These are phyloP conservation scores for Cryptococcus neoformans DNA, from an alignment of 1,284 basidiomycete genomes.

Conservation along the genomic window DNA sequence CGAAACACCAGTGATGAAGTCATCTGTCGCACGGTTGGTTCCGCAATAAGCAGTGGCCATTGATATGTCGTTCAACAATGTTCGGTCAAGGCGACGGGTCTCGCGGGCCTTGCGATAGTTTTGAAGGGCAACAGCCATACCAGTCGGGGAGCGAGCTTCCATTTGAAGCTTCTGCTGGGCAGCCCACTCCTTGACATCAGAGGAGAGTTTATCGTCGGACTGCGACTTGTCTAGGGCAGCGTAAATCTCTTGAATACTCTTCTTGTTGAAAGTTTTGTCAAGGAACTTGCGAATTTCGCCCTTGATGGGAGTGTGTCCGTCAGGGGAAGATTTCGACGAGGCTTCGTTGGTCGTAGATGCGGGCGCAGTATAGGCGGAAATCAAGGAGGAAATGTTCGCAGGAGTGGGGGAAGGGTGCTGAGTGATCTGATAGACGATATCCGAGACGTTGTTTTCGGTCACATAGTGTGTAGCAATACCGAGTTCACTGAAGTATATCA, in stretches of 20 bases:
- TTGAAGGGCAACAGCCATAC: constrained; percentile 76
- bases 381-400: constrained; percentile 56
- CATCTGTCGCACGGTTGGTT: constrained; percentile 61
- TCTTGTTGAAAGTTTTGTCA: constrained; percentile 70
- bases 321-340: constrained; percentile 49
- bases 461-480: constrained; percentile 91
- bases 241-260: constrained; percentile 68
- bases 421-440: constrained; percentile 54
- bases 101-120: constrained; percentile 68
- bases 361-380: constrained; percentile 39
- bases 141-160: constrained; percentile 76
- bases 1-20: constrained; percentile 77
- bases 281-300: constrained; percentile 69
- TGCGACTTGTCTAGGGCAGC: constrained; percentile 55
- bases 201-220: constrained; percentile 45
- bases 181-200: constrained; percentile 68
- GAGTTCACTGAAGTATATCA: constrained; percentile 59
- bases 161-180: constrained; percentile 62
- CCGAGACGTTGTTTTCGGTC: constrained; percentile 67
- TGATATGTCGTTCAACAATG: constrained; percentile 61
- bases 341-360: neutral
- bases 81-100: constrained; percentile 60
- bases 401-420: constrained; percentile 36
- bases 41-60: constrained; percentile 38
- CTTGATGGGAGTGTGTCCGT: constrained; percentile 58